Conservation (phyloP, 345 rosid genomes). For the Salix dunnii region DNA sequence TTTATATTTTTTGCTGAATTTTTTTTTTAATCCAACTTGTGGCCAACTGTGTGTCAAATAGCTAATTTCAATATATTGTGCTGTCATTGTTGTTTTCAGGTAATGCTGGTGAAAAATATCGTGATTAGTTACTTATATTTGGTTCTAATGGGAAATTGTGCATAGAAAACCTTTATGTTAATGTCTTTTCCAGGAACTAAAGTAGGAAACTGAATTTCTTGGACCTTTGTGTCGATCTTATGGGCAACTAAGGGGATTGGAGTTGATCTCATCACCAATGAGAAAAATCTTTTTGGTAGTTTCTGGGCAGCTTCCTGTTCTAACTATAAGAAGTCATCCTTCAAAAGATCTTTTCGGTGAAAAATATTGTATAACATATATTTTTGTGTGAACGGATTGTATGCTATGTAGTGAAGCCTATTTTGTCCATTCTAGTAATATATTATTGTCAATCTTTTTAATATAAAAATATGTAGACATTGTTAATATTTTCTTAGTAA, state of each 20-base stretch:
- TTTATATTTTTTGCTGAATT: too few species aligned
- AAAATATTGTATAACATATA: too few species aligned
- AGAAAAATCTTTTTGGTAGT: background rate
- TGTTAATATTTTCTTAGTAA: background rate
- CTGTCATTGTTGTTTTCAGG: too few species aligned
- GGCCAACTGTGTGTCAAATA: too few species aligned
- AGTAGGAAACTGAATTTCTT: background rate
- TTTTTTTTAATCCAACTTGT: too few species aligned
- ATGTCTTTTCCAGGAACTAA: background rate
- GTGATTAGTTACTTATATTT: background rate
- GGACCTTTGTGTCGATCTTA: background rate
- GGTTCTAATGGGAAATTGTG: background rate
- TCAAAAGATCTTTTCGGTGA: too few species aligned
- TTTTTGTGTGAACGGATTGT: background rate
- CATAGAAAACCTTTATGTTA: background rate
- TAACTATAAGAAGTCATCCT: too few species aligned
- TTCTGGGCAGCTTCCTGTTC: constrained; percentile 15
- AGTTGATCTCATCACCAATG: background rate
- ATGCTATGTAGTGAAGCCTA: background rate
- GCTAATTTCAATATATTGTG: too few species aligned
- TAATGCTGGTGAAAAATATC: background rate
- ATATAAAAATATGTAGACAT: background rate
- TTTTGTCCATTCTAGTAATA: background rate
- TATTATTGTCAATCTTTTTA: too few species aligned
- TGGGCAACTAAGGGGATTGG: background rate